phyloP scores from a whole-genome alignment of 306 rosid genomes.

The Acacia acuminata region DNA sequence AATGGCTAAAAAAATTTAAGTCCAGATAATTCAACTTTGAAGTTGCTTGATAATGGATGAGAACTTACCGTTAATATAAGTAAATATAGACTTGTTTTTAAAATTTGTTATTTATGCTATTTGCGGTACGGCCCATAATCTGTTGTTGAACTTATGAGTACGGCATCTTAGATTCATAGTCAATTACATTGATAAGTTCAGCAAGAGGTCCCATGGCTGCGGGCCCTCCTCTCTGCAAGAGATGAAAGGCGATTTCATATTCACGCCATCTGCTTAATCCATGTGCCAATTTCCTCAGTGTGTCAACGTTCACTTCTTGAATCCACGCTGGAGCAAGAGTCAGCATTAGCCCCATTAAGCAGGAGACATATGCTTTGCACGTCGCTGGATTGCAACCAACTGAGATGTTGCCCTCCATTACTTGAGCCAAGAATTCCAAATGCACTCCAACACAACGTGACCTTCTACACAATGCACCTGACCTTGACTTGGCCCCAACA shows the following conservation, averaged over 20 bases:
- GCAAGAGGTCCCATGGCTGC: slow-evolving; percentile 68
- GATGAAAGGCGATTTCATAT: slow-evolving; percentile 64
- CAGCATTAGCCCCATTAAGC: slow-evolving; percentile 65
- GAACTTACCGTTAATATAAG: not conserved
- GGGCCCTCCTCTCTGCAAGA: slow-evolving; percentile 71
- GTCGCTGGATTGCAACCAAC: slow-evolving; percentile 61
- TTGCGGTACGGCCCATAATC: not conserved
- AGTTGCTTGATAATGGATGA: not conserved
- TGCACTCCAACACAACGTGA: slow-evolving; percentile 50
- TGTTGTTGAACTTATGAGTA: not conserved
- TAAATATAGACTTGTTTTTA: not conserved
- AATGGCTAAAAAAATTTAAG: not conserved
- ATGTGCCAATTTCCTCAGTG: slow-evolving; percentile 52
- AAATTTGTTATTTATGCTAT: not conserved
- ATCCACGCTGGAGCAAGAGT: slow-evolving; percentile 63
- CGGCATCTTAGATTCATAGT: slow-evolving; percentile 21
- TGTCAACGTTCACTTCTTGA: slow-evolving; percentile 56
- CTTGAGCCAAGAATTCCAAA: slow-evolving; percentile 69
- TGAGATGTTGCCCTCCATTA: slow-evolving; percentile 66
- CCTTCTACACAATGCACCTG: slow-evolving; percentile 49
- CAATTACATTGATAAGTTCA: slow-evolving; percentile 48
- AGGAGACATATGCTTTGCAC: slow-evolving; percentile 70
- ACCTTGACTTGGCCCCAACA: slow-evolving; percentile 46
- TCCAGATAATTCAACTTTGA: not conserved
- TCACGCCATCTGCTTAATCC: slow-evolving; percentile 71